These are phyloP conservation scores for Pyrus communis DNA, from an alignment of 306 rosid species.

Conservation along the genomic window DNA sequence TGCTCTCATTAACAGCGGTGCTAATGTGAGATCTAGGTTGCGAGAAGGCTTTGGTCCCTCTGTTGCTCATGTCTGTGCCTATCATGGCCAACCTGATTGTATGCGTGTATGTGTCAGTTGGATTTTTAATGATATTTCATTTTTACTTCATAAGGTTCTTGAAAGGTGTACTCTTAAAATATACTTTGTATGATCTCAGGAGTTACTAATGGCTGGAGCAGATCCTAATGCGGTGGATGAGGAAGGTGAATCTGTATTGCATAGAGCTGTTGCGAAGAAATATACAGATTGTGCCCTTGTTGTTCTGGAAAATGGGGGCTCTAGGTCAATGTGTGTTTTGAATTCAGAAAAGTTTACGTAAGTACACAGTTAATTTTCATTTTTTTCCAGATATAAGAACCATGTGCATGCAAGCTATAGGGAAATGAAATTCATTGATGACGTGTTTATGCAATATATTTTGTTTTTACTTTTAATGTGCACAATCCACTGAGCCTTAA, in stretches of 20 bases:
- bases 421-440: background rate
- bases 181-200: slow-evolving; percentile 46
- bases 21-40: slow-evolving; percentile 76
- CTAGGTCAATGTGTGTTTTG: slow-evolving; percentile 74
- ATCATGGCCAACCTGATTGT: slow-evolving; percentile 99
- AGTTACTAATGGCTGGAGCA: slow-evolving; percentile 85
- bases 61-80: slow-evolving; percentile 96
- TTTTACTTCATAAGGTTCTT: background rate
- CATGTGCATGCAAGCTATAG: too few species aligned
- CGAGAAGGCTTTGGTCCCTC: slow-evolving; percentile 93
- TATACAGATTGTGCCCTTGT: slow-evolving; percentile 92
- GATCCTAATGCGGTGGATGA: slow-evolving; percentile 96
- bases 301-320: slow-evolving; percentile 92
- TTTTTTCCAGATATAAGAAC: background rate
- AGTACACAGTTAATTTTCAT: slow-evolving; percentile 24
- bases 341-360: slow-evolving; percentile 85
- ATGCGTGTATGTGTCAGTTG: slow-evolving; percentile 73
- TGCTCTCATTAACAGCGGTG: slow-evolving; percentile 70
- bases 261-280: slow-evolving; percentile 88
- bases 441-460: background rate
- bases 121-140: slow-evolving; percentile 10
- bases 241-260: slow-evolving; percentile 95
- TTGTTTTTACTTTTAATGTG: background rate
- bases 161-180: slow-evolving; percentile 13
- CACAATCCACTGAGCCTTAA: background rate